These are phyloP conservation scores for Raffaelea ambrosiae DNA, from an alignment of 2,329 filamentous ascomycete genomes.

Conservation along the genomic window DNA sequence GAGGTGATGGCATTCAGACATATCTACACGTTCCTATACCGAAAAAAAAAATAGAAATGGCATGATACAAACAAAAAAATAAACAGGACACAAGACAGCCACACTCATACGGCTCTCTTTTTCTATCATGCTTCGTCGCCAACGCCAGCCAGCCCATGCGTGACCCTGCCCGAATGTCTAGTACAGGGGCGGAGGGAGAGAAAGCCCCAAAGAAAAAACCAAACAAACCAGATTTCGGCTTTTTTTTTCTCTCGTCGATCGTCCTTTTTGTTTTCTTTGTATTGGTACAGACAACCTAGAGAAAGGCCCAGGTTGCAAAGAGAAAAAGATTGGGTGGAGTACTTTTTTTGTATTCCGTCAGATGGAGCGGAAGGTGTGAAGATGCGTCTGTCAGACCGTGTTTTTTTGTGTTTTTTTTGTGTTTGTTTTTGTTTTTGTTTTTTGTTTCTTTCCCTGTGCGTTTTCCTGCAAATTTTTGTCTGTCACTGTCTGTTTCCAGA, in stretches of 20 bases:
- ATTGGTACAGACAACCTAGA: background rate
- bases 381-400: background rate
- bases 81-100: background rate
- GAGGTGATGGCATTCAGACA: slow-evolving; percentile 12
- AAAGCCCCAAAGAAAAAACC: too few species aligned
- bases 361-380: too few species aligned
- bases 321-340: too few species aligned
- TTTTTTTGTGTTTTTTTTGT: background rate
- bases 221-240: too few species aligned
- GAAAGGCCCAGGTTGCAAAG: too few species aligned
- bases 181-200: too few species aligned
- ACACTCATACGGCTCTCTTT: background rate
- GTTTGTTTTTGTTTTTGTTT: background rate
- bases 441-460: background rate
- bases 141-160: background rate
- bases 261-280: background rate
- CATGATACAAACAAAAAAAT: slow-evolving; percentile 3
- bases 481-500: background rate
- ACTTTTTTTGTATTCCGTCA: too few species aligned
- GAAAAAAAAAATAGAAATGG: too few species aligned
- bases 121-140: background rate
- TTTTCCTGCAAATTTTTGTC: too few species aligned
- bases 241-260: too few species aligned
- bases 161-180: background rate
- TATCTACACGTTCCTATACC: slow-evolving; percentile 1